These are phyloP conservation scores for Plenodomus lindquistii DNA, from an alignment of 2,329 filamentous ascomycete species.

Conservation along the genomic window DNA sequence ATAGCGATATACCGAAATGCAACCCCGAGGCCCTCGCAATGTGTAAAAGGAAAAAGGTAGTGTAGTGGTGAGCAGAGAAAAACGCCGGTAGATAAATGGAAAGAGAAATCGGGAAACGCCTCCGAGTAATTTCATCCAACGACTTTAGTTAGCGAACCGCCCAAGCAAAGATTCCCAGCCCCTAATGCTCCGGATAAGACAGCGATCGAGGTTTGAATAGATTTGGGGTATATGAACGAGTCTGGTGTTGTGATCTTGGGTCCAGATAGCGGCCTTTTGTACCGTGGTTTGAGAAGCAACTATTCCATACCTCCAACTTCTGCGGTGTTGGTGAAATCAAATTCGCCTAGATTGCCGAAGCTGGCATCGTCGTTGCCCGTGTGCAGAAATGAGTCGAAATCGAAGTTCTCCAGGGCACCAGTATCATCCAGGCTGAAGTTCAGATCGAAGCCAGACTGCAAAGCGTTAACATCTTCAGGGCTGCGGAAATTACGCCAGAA, in stretches of 20 bases:
- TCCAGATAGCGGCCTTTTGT: not conserved
- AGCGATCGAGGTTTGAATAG: not conserved
- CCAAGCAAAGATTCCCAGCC: not conserved
- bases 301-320: constrained; percentile 22
- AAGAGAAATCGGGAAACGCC: not conserved
- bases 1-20: not conserved
- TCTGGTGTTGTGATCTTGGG: not conserved
- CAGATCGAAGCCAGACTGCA: constrained; percentile 43
- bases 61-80: not conserved
- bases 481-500: not conserved
- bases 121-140: not conserved
- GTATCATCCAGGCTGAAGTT: constrained; percentile 51
- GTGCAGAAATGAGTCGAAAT: constrained; percentile 70
- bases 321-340: constrained; percentile 41
- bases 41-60: not conserved
- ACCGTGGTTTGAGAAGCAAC: constrained; percentile 1
- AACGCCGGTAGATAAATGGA: not conserved
- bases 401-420: constrained; percentile 70
- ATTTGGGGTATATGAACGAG: constrained; percentile 1
- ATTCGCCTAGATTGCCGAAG: constrained; percentile 40
- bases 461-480: constrained; percentile 29
- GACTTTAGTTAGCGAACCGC: not conserved
- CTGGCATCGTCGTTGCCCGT: constrained; percentile 52
- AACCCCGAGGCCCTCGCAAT: not conserved
- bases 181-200: not conserved